A percentile compares a stretch with the other conserved stretches of the same genome.
Conservation (phyloP, 768 basidiomycete species). For the Pseudohyphozyma bogoriensis region DNA sequence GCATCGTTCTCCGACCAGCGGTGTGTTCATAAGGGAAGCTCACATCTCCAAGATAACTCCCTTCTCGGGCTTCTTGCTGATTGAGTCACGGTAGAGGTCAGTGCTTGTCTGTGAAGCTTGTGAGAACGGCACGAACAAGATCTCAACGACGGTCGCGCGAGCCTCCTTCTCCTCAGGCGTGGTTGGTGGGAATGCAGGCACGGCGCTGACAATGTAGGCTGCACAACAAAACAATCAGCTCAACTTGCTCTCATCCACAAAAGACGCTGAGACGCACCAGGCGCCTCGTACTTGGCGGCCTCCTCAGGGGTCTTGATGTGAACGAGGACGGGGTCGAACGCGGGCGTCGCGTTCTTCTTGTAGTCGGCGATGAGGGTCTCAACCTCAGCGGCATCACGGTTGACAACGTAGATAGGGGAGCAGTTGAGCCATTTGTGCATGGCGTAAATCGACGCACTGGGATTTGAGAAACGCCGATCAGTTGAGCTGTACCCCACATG, state of each 20-base stretch:
- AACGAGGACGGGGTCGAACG: conserved; percentile 27
- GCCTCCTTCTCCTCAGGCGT: conserved; percentile 27
- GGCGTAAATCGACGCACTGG: conserved; percentile 29
- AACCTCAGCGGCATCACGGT: conserved; percentile 31
- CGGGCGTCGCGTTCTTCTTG: conserved; percentile 13
- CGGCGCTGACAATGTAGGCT: conserved; percentile 31
- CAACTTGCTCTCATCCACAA: background rate
- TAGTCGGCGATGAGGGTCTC: conserved; percentile 26
- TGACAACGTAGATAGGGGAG: conserved; percentile 33
- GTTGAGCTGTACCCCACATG: background rate
- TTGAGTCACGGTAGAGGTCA: background rate
- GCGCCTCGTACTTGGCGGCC: conserved; percentile 23
- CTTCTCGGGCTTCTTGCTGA: conserved; percentile 29
- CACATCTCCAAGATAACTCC: conserved; percentile 33
- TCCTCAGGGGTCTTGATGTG: conserved; percentile 32
- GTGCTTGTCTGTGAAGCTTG: background rate
- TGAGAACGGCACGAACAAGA: conserved; percentile 21
- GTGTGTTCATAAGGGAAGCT: too few relatives aligned
- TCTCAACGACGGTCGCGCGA: conserved; percentile 21
- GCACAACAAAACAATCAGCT: background rate
- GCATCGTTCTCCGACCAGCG: too few relatives aligned
- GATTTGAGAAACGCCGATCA: background rate
- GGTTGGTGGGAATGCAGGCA: conserved; percentile 31
- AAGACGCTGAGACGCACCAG: conserved; percentile 14
- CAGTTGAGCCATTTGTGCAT: conserved; percentile 22